Evolutionary conservation across 306 rosid genomes (phyloP).

Genomic region (Medicago lupulina): DNA sequence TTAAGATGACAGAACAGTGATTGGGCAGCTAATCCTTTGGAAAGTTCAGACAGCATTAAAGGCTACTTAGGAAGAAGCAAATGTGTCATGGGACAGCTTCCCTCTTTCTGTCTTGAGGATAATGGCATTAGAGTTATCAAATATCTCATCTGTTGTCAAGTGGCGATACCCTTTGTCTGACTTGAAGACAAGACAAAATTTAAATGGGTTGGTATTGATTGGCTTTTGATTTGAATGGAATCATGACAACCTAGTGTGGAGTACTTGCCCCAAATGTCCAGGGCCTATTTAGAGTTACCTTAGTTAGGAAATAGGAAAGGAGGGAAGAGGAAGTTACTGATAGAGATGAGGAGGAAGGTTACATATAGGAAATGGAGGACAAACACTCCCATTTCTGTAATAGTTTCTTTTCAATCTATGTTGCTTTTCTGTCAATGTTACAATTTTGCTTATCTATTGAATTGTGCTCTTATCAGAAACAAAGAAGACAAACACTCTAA

Average conservation of each 20-base stretch:
- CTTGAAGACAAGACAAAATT: neutral
- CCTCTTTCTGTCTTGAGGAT: neutral
- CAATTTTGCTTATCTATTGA: too few relatives aligned
- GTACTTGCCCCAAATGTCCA: too few relatives aligned
- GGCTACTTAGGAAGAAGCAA: neutral
- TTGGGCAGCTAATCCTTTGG: neutral
- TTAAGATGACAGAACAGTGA: neutral
- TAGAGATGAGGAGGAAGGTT: neutral
- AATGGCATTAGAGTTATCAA: neutral
- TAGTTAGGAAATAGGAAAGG: too few relatives aligned
- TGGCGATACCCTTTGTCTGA: neutral
- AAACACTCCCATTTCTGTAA: neutral
- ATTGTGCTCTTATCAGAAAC: too few relatives aligned
- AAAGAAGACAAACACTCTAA: too few relatives aligned
- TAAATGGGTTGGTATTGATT: neutral
- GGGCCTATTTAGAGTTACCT: too few relatives aligned
- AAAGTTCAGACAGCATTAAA: neutral
- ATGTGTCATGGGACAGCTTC: neutral
- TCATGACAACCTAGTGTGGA: too few relatives aligned
- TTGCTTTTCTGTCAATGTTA: too few relatives aligned
- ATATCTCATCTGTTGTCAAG: neutral
- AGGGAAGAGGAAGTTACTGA: neutral
- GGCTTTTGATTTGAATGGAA: neutral
- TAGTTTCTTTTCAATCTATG: neutral
- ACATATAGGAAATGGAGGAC: neutral